Base-by-base conservation (phyloP, 1,284 basidiomycete genomes). In the Ganoderma meredithae region DNA sequence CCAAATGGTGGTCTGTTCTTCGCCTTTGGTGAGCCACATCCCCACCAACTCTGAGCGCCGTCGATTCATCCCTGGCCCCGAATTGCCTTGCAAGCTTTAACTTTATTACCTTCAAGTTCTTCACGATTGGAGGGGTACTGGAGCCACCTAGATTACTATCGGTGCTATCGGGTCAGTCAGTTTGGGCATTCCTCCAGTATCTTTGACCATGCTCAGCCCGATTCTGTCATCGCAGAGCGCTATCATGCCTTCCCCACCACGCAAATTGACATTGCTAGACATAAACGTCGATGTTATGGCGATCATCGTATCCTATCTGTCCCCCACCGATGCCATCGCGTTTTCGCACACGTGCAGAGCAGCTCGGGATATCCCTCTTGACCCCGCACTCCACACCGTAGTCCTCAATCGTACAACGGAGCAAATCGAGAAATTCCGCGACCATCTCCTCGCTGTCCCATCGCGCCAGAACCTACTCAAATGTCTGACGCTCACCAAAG, bases 331-430 rank as follows among this genome's bases (percentile, higher is more conserved):
- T 15, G 67, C 69, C 4, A 33, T 71, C 7, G 60, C 67, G 12
- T 40, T 71, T 7, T 62, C 64, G 3, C 40, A 19, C 40, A 71
- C 69, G 5, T 68, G 69, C 64, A 66, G 62, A 22, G 62, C 58
- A 3, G 55, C 60, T 0, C 47, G 60, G 12, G 22, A 44, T 1
- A 39, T 71, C 59, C 43, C 64, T 19, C 56, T 62, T 27, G 69
- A 71, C 10, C 62, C 69, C 10, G 64, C 69, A 12, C 60, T 71
- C 19, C 66, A 60, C 40, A 68, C 62, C 1, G 62, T 71, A 8
- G 62, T 71, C 1, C 62, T 71, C 43, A 58, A 65, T 15, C 49
- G 66, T 7, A 62, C 62, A 0, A 36, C 66, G 17, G 55, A 40
- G 10, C 66, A 71, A 39, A 49, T 71, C 22, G 27, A 61, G 25